Evolutionary conservation across 2,329 filamentous ascomycete genomes (phyloP), one percentile per base, ranked within the genome.

Genomic region (Ophiostoma sp.): DNA sequence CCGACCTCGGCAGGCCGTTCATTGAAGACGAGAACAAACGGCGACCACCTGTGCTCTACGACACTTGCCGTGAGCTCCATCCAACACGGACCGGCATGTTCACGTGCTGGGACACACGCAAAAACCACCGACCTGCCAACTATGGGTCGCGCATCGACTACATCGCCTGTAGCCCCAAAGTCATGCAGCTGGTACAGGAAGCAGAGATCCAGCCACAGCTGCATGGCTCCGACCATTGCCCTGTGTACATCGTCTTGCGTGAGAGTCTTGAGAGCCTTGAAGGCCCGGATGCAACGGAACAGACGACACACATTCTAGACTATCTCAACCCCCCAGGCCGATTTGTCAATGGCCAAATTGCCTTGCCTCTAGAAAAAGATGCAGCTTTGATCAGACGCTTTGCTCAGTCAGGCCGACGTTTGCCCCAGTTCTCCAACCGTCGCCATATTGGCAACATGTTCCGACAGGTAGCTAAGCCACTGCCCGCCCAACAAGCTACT

Each of bases 361-460:
- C 47, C 1, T 5, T 68, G 2, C 1, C 70, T 0, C 4, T 58
- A 1, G 68, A 66, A 8, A 11, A 68, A 7, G 71, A 72, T 11
- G 44, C 63, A 0, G 66, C 55, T 0, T 16, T 63, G 3, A 38
- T 60, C 9, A 75, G 84, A 65, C 85, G 91, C 12, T 78, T 87
- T 69, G 85, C 90, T 2, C 82, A 90, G 68, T 98, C 93, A 36
- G 93, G 90, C 0, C 92, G 87, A 75, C 82, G 96, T 9, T 89
- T 97, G 68, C 89, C 92, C 1, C 93, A 97, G 73, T 98, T 98
- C 73, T 87, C 93, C 75, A 88, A 89, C 69, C 87, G 95, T 27
- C 86, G 87, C 72, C 97, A 82, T 75, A 97, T 99, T 75, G 91
- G 89, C 73, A 93, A 96, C 75, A 98, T 99, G 95, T 97, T 98